These are phyloP conservation scores for Parasarocladium wereldwijsianum DNA, from an alignment of 2,329 filamentous ascomycete species.

Conservation along the genomic window DNA sequence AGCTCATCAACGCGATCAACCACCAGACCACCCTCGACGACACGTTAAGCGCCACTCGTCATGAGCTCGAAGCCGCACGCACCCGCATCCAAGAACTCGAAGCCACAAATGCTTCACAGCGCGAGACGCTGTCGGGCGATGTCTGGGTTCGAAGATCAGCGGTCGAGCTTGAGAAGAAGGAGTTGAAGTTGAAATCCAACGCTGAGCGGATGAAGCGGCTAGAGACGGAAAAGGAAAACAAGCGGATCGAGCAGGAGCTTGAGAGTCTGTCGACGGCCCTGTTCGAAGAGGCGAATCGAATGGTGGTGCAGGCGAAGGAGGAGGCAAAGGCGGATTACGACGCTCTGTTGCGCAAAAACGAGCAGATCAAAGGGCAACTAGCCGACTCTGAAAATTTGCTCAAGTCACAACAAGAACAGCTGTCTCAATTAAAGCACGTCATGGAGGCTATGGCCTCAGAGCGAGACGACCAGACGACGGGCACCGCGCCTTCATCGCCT, in stretches of 20 bases:
- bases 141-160: slow-evolving; percentile 61
- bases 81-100: slow-evolving; percentile 57
- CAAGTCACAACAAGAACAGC: slow-evolving; percentile 81
- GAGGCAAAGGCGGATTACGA: slow-evolving; percentile 79
- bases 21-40: slow-evolving; percentile 89
- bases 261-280: slow-evolving; percentile 81
- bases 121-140: slow-evolving; percentile 58
- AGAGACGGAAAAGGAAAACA: slow-evolving; percentile 64
- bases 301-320: slow-evolving; percentile 81
- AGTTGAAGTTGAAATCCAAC: slow-evolving; percentile 40
- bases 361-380: slow-evolving; percentile 73
- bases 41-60: slow-evolving; percentile 63
- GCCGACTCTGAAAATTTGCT: slow-evolving; percentile 76
- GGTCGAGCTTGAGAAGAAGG: slow-evolving; percentile 56
- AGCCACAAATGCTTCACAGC: slow-evolving; percentile 46
- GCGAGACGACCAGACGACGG: slow-evolving; percentile 50
- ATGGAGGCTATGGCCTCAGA: slow-evolving; percentile 75
- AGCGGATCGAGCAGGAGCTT: slow-evolving; percentile 80
- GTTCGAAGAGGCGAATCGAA: slow-evolving; percentile 98
- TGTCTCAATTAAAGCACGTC: slow-evolving; percentile 78
- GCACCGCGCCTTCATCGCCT: slow-evolving; percentile 73
- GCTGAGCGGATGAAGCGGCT: slow-evolving; percentile 53
- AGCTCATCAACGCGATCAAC: slow-evolving; percentile 95
- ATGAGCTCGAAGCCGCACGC: slow-evolving; percentile 64
- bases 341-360: slow-evolving; percentile 66